Conservation (phyloP, 2,329 filamentous ascomycete genomes). For the Fusarium sp. region DNA sequence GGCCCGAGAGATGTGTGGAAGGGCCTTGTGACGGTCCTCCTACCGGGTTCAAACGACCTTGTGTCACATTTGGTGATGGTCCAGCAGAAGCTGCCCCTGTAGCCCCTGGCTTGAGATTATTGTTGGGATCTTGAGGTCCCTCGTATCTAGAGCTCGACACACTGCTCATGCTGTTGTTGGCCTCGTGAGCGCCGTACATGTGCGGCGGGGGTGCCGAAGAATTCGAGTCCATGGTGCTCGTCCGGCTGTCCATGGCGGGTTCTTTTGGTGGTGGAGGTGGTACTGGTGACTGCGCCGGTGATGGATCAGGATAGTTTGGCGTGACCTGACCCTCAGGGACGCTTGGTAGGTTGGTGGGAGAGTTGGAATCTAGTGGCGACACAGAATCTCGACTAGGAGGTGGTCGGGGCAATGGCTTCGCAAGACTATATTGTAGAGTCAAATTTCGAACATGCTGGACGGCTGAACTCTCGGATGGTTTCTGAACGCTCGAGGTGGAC, state of each 20-base stretch:
- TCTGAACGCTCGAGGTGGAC: constrained; percentile 31
- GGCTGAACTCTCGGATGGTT: constrained; percentile 31
- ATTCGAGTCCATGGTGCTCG: constrained; percentile 62
- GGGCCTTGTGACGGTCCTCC: constrained; percentile 59
- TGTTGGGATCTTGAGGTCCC: constrained; percentile 55
- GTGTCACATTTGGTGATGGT: constrained; percentile 64
- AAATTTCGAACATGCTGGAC: constrained; percentile 63
- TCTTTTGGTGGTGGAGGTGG: constrained; percentile 39
- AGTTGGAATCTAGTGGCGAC: constrained; percentile 47
- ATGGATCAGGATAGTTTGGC: constrained; percentile 37
- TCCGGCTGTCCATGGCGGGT: constrained; percentile 56
- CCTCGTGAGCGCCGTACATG: constrained; percentile 49
- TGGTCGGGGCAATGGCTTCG: constrained; percentile 66
- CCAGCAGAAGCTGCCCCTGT: constrained; percentile 66
- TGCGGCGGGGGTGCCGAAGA: constrained; percentile 49
- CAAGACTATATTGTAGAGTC: constrained; percentile 66
- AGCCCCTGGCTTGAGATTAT: constrained; percentile 62
- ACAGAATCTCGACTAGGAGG: constrained; percentile 49
- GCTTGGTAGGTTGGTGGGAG: constrained; percentile 39
- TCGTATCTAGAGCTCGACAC: constrained; percentile 57
- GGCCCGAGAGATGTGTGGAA: constrained; percentile 70
- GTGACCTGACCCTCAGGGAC: constrained; percentile 46
- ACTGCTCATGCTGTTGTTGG: constrained; percentile 59
- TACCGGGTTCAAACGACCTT: constrained; percentile 45
- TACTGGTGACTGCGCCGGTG: constrained; percentile 21